Base-by-base conservation (phyloP, 208 protist species). In the Trypanosoma vivax region DNA sequence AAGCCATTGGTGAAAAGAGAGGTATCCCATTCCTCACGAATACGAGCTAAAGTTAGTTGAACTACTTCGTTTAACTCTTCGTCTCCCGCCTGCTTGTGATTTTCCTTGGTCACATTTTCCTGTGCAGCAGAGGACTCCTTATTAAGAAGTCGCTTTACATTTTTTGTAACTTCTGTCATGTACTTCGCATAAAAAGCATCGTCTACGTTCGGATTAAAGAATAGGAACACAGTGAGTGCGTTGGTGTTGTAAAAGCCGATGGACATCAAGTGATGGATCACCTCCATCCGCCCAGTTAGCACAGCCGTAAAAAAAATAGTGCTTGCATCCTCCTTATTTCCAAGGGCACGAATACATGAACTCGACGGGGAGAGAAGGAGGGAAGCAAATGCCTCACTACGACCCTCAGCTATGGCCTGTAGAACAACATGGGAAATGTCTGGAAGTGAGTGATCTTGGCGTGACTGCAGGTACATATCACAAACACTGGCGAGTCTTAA, bases 401-500 rank as follows among this genome's bases (percentile, higher is more conserved):
- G 63, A 0, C 83, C 83, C 46, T 91, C 76, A 3, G 46, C 55
- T 19, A 91, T 60, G n/a, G 79, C 72, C 9, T 76, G 60, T 34
- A 86, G 47, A 47, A 91, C 56, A 45, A 91, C 83, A 14, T 80
- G 73, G 3, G 70, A 67, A 9, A 91, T 64, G 51, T 91, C 83
- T 10, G 83, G 83, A n/a, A 88, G 65, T 16, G 79, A 67, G 18
- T 76, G 73, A 6, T 74, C 70, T 34, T 65, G 54, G 5, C 69
- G 67, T 47, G 81, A 47, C 11, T 66, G 55, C 33, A 55, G 35
- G 43, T 49, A 45, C 52, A 38, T 45, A 39, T 89, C 81, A 40
- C 81, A 85, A 0, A 71, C 81, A 33, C 73, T 78, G 40, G 81
- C 64, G n/a, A 91, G 61, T 13, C 83, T 72, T 33, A 76, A 73